Conservation (phyloP, 257 asterid genomes). For the Gentiana straminea region DNA sequence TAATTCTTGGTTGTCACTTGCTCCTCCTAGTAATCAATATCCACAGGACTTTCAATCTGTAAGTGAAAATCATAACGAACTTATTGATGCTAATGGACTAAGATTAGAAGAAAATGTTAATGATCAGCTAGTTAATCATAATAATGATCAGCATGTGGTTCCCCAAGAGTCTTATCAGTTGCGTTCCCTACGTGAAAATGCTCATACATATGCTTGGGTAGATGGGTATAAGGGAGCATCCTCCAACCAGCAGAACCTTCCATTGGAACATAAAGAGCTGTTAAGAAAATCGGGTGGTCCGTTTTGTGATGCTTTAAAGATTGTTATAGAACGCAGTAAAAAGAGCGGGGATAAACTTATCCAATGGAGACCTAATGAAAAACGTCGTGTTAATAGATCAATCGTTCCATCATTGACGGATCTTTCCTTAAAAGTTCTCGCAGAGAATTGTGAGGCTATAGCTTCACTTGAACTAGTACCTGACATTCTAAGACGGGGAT, state of each 20-base stretch:
- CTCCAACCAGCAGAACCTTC: slow-evolving; percentile 24
- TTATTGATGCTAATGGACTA: neutral
- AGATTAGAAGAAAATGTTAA: neutral
- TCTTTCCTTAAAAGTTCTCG: slow-evolving; percentile 48
- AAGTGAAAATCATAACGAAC: neutral
- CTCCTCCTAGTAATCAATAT: slow-evolving; percentile 2
- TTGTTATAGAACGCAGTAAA: slow-evolving; percentile 27
- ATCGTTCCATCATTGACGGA: slow-evolving; percentile 52
- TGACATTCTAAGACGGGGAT: slow-evolving; percentile 37
- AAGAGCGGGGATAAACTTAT: slow-evolving; percentile 23
- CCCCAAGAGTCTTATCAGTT: too few species aligned
- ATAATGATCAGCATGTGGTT: too few species aligned
- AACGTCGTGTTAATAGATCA: slow-evolving; percentile 1
- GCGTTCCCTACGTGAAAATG: slow-evolving; percentile 15
- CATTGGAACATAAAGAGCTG: slow-evolving; percentile 19
- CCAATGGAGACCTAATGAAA: slow-evolving; percentile 39
- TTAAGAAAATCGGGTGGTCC: slow-evolving; percentile 36
- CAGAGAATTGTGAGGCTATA: slow-evolving; percentile 47
- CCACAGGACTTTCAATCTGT: slow-evolving; percentile 4
- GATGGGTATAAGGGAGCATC: slow-evolving; percentile 21
- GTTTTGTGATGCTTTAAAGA: slow-evolving; percentile 47
- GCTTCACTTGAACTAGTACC: slow-evolving; percentile 55
- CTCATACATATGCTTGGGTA: slow-evolving; percentile 40
- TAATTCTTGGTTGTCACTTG: slow-evolving; percentile 41
- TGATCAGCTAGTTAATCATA: neutral